A percentile compares a stretch with the other conserved stretches of the same genome.
Evolutionary conservation across 441 rosid species (phyloP).

Genomic region (Populus hybrid): DNA sequence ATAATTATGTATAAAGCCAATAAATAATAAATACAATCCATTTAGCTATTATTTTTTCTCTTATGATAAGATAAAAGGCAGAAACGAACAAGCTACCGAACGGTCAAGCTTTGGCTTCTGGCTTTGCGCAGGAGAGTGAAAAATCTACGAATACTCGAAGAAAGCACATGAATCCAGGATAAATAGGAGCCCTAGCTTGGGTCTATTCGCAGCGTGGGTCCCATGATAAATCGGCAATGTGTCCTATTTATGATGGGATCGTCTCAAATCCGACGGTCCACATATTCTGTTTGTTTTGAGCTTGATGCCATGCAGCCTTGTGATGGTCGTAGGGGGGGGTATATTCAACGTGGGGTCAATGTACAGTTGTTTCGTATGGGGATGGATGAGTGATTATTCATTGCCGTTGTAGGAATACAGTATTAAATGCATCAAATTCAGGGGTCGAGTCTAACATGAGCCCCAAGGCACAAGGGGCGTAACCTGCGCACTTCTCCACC

Average conservation of each 20-base stretch:
- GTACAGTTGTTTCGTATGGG: neutral
- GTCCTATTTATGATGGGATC: neutral
- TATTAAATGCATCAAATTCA: neutral
- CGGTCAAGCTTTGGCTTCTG: conserved; percentile 1
- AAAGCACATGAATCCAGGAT: conserved; percentile 29
- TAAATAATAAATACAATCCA: too few relatives aligned
- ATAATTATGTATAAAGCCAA: too few relatives aligned
- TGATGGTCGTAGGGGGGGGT: neutral
- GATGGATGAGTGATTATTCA: neutral
- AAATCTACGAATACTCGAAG: conserved; percentile 1
- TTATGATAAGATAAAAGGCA: too few relatives aligned
- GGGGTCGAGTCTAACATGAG: neutral
- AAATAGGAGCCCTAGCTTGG: neutral
- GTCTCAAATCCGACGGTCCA: neutral
- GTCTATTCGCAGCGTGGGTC: neutral
- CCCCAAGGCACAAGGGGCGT: neutral
- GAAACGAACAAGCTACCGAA: too few relatives aligned
- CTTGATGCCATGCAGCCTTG: neutral
- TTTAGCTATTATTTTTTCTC: too few relatives aligned
- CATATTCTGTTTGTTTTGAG: neutral
- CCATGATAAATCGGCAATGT: neutral
- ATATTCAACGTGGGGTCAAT: neutral
- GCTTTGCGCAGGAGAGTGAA: conserved; percentile 19
- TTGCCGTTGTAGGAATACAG: neutral
- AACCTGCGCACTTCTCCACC: neutral